Conservation (phyloP, 2,329 filamentous ascomycete species). For the Colletotrichum sansevieriae region DNA sequence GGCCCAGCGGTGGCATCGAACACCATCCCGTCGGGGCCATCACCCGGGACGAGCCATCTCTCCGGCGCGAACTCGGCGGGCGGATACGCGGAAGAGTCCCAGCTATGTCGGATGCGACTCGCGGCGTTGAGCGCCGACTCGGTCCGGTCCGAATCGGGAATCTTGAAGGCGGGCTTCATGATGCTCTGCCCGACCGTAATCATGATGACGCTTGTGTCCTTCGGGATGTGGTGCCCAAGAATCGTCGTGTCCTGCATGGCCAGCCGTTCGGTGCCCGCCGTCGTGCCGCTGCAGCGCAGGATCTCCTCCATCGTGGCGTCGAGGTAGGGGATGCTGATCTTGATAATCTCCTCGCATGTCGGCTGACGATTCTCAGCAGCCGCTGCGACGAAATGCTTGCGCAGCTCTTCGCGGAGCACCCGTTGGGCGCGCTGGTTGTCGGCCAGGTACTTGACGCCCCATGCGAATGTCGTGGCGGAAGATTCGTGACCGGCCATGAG, state of each 20-base stretch:
- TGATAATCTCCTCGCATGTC: conserved; percentile 41
- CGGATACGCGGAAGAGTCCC: conserved; percentile 18
- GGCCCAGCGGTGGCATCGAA: conserved; percentile 47
- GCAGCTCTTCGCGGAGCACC: conserved; percentile 43
- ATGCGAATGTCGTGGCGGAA: conserved; percentile 2
- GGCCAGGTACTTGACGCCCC: conserved; percentile 44
- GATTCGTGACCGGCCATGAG: conserved; percentile 22
- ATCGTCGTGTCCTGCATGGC: conserved; percentile 46
- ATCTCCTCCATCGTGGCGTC: conserved; percentile 49
- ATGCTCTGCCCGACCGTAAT: conserved; percentile 25
- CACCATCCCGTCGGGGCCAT: conserved; percentile 9
- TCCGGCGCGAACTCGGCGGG: conserved; percentile 42
- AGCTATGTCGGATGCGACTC: not conserved
- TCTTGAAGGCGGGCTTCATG: conserved; percentile 9
- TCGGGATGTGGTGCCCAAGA: conserved; percentile 46
- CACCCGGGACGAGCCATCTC: conserved; percentile 39
- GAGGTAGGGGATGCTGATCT: conserved; percentile 44
- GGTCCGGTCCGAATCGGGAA: conserved; percentile 42
- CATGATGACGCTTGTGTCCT: conserved; percentile 44
- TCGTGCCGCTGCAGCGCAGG: conserved; percentile 44
- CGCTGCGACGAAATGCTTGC: conserved; percentile 36
- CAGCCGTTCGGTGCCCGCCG: conserved; percentile 42
- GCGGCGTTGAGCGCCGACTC: not conserved
- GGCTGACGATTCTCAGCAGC: conserved; percentile 43
- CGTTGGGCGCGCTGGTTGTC: conserved; percentile 43